These are phyloP conservation scores for Colletotrichum tofieldiae DNA, from an alignment of 2,329 filamentous ascomycete genomes.

Conservation along the genomic window DNA sequence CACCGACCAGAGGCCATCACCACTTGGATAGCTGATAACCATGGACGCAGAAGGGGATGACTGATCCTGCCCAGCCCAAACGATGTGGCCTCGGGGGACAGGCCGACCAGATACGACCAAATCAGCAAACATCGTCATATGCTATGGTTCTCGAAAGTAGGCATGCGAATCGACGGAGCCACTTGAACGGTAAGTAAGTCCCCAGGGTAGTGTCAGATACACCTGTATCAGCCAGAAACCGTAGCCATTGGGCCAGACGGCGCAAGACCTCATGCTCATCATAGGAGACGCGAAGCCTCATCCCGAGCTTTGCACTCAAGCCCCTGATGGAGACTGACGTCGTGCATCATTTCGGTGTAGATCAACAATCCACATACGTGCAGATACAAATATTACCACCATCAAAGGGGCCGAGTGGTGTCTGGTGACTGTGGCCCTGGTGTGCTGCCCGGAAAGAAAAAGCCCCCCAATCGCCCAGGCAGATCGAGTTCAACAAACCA, in stretches of 20 bases:
- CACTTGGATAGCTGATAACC: not conserved
- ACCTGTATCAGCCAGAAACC: not conserved
- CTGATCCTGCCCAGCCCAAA: not conserved
- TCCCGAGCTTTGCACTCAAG: not conserved
- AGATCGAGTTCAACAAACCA: not conserved
- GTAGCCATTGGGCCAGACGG: not conserved
- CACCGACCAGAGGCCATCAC: not conserved
- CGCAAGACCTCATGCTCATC: constrained; percentile 13
- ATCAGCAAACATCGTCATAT: not conserved
- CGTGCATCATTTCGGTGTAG: not conserved
- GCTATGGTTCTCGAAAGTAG: not conserved
- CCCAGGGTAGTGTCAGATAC: not conserved
- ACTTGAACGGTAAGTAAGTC: not conserved
- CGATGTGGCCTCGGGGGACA: not conserved
- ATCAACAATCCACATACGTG: not conserved
- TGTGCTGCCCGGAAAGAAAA: not conserved
- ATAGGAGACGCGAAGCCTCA: not conserved
- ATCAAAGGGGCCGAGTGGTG: not conserved
- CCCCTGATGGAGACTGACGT: not conserved
- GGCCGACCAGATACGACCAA: not conserved
- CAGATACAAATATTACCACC: not conserved
- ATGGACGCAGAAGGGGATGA: not conserved
- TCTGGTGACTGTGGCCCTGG: not conserved
- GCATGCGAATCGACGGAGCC: not conserved
- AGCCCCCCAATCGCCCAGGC: not conserved